Evolutionary conservation across 148 eudicot species (phyloP).

Genomic region (Rhododendron kiyosumense): DNA sequence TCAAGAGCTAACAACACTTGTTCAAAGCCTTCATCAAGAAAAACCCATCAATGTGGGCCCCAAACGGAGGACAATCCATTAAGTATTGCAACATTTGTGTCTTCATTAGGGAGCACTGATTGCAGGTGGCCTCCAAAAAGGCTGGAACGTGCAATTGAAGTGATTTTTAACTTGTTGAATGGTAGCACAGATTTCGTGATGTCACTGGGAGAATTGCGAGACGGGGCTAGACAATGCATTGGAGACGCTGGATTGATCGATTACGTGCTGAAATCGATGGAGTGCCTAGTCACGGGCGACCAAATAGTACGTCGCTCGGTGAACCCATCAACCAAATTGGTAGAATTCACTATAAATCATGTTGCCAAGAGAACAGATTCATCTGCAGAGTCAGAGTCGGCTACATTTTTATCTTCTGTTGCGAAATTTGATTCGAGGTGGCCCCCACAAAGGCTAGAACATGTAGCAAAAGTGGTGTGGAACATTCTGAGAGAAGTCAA

Average conservation of each 20-base stretch:
- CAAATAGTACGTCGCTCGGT: conserved; percentile 18
- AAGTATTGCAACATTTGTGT: conserved; percentile 15
- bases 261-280: conserved; percentile 32
- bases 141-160: conserved; percentile 17
- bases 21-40: background rate
- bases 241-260: conserved; percentile 42
- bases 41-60: background rate
- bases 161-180: conserved; percentile 21
- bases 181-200: conserved; percentile 13
- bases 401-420: background rate
- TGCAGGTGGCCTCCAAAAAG: conserved; percentile 33
- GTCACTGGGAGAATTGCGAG: conserved; percentile 24
- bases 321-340: conserved; percentile 13
- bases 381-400: background rate
- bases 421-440: conserved; percentile 13
- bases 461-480: conserved; percentile 19
- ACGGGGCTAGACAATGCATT: conserved; percentile 22
- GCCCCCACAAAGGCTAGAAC: conserved; percentile 15
- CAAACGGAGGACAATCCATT: conserved; percentile 2
- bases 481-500: conserved; percentile 11
- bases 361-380: background rate
- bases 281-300: conserved; percentile 10
- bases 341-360: conserved; percentile 21
- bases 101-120: conserved; percentile 11
- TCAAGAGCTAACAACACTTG: background rate